Percentiles rank a stretch among this genome's conserved stretches.
Conservation (phyloP, 1,284 basidiomycete species). For the Earliella scabrosa region DNA sequence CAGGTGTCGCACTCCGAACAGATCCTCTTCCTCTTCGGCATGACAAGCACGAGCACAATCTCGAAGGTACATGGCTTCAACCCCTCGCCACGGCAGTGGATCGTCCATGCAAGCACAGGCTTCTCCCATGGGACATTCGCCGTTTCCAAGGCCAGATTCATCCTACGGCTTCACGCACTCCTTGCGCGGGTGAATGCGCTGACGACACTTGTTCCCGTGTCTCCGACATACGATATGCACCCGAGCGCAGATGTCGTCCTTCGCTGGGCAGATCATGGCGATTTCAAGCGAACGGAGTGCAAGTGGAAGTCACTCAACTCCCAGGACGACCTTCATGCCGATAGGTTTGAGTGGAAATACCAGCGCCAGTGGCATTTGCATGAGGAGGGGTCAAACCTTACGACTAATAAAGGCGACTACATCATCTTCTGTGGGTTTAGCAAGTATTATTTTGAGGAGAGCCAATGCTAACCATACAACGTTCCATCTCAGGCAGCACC, state of each 20-base stretch:
- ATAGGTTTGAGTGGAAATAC: slow-evolving; percentile 27
- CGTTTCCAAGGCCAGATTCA: slow-evolving; percentile 29
- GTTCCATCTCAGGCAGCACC: slow-evolving; percentile 33
- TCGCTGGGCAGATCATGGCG: slow-evolving; percentile 20
- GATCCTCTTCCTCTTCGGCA: slow-evolving; percentile 33
- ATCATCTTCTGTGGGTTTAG: slow-evolving; percentile 18
- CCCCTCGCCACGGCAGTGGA: slow-evolving; percentile 24
- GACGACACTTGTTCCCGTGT: slow-evolving; percentile 33
- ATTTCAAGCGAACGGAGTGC: slow-evolving; percentile 17
- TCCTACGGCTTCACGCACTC: slow-evolving; percentile 24
- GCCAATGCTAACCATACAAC: too few species aligned
- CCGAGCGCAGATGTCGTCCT: slow-evolving; percentile 28
- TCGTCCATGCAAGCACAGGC: slow-evolving; percentile 20
- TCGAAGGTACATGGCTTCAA: slow-evolving; percentile 7
- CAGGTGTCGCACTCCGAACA: slow-evolving; percentile 11
- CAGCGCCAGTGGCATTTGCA: slow-evolving; percentile 18
- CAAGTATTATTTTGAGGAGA: too few species aligned
- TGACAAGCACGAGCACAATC: slow-evolving; percentile 13
- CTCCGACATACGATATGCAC: slow-evolving; percentile 24
- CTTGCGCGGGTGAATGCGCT: slow-evolving; percentile 32
- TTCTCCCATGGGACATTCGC: slow-evolving; percentile 30
- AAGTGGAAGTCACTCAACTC: background rate
- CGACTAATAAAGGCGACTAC: slow-evolving; percentile 18
- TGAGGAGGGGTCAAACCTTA: slow-evolving; percentile 3
- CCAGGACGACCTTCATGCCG: slow-evolving; percentile 14